These are phyloP conservation scores for Diatrype stigma DNA, from an alignment of 2,329 filamentous ascomycete genomes.

Conservation along the genomic window DNA sequence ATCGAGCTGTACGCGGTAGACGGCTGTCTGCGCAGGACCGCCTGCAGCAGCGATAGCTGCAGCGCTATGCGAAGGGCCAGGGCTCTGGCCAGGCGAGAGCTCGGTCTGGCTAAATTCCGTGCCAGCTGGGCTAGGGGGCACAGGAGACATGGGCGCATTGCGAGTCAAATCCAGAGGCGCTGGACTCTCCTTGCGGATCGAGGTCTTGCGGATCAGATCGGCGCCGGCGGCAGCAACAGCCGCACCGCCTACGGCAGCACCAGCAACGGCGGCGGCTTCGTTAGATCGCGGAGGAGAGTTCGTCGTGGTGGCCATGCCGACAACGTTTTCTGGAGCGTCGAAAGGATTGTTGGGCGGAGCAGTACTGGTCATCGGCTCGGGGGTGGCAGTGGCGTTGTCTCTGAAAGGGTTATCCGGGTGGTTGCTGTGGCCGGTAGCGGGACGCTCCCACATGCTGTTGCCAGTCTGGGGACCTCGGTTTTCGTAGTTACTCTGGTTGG, in stretches of 20 bases:
- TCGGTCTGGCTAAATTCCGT: constrained; percentile 61
- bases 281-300: constrained; percentile 22
- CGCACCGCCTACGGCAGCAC: constrained; percentile 33
- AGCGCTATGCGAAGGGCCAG: constrained; percentile 45
- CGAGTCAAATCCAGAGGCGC: constrained; percentile 51
- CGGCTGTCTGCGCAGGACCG: constrained; percentile 57
- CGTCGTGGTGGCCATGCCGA: constrained; percentile 34
- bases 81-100: constrained; percentile 42
- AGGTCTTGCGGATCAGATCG: constrained; percentile 48
- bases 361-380: too few species aligned
- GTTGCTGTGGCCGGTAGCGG: constrained; percentile 38
- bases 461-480: constrained; percentile 27
- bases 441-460: constrained; percentile 45
- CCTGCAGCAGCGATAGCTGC: constrained; percentile 60
- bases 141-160: constrained; percentile 26
- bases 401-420: constrained; percentile 69
- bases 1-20: constrained; percentile 91
- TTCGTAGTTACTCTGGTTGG: constrained; percentile 16
- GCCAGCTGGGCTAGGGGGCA: constrained; percentile 56
- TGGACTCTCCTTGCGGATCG: constrained; percentile 50
- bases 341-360: constrained; percentile 32
- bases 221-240: constrained; percentile 34
- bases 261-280: constrained; percentile 9
- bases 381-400: constrained; percentile 41
- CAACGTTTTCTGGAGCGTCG: constrained; percentile 30